Percentiles rank a stretch among this genome's conserved stretches.
These are phyloP conservation scores for Nepenthes gracilis DNA, from an alignment of 148 eudicot genomes.

Conservation along the genomic window DNA sequence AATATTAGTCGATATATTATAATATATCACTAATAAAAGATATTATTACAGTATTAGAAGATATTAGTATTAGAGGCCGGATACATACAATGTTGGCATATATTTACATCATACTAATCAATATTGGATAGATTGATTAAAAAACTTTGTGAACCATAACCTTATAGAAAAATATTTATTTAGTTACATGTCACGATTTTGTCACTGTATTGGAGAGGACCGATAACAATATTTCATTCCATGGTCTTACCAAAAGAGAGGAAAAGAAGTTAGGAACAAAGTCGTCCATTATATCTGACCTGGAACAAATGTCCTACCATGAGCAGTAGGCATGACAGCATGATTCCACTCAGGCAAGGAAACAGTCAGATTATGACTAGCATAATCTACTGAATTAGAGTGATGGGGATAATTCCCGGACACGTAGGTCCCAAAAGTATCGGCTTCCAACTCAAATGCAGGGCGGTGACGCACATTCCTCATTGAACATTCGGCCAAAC, in stretches of 20 bases:
- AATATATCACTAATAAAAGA: too few relatives aligned
- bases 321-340: constrained; percentile 31
- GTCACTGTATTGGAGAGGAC: too few relatives aligned
- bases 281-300: constrained; percentile 8
- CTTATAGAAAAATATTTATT: too few relatives aligned
- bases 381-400: constrained; percentile 26
- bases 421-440: constrained; percentile 29
- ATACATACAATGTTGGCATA: neutral
- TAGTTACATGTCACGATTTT: too few relatives aligned
- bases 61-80: neutral
- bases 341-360: constrained; percentile 54
- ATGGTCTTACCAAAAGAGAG: too few relatives aligned
- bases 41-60: neutral
- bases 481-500: constrained; percentile 40
- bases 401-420: constrained; percentile 29
- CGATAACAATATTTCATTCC: too few relatives aligned
- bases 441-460: constrained; percentile 39
- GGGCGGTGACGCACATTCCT: constrained; percentile 79
- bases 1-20: too few relatives aligned
- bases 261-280: too few relatives aligned
- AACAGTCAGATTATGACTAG: constrained; percentile 32
- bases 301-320: constrained; percentile 31
- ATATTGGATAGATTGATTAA: too few relatives aligned
- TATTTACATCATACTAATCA: too few relatives aligned
- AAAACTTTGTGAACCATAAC: too few relatives aligned